Evolutionary conservation across 1,139 yeast genomes (phyloP).

Genomic region (Meyerozyma guilliermondii): DNA sequence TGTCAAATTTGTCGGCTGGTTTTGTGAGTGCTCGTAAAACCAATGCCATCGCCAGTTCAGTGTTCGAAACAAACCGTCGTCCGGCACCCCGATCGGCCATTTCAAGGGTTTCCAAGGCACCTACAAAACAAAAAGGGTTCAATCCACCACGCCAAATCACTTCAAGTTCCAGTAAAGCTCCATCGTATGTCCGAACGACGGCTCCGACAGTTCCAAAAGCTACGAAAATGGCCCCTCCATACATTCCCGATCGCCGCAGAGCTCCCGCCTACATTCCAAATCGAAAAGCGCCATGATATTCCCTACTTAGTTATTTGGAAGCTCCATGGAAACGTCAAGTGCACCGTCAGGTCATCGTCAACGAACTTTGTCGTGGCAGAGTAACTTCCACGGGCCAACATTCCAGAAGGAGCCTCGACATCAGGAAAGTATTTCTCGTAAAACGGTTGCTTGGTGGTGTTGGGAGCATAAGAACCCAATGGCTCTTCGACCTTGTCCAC

Average conservation of each 20-base stretch:
- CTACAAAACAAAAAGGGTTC: slow-evolving; percentile 13
- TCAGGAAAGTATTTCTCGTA: slow-evolving; percentile 77
- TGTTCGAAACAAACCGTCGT: not conserved
- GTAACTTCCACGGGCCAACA: slow-evolving; percentile 83
- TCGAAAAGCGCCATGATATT: slow-evolving; percentile 2
- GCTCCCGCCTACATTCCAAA: slow-evolving; percentile 16
- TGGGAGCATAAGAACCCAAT: slow-evolving; percentile 87
- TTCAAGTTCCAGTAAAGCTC: slow-evolving; percentile 8
- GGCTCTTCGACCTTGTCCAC: slow-evolving; percentile 87
- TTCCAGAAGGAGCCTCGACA: slow-evolving; percentile 89
- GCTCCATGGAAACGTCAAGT: slow-evolving; percentile 79
- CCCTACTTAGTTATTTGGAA: slow-evolving; percentile 64
- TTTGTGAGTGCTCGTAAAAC: not conserved
- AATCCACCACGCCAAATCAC: slow-evolving; percentile 16
- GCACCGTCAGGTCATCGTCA: slow-evolving; percentile 80
- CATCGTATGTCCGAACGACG: slow-evolving; percentile 10
- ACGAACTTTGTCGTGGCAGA: slow-evolving; percentile 77
- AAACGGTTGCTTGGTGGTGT: slow-evolving; percentile 73
- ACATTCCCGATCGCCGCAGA: slow-evolving; percentile 1
- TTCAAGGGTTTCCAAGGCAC: slow-evolving; percentile 3
- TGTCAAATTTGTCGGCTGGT: slow-evolving; percentile 1
- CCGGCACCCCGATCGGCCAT: too few species aligned
- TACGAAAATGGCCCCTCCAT: slow-evolving; percentile 21
- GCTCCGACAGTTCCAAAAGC: too few species aligned
- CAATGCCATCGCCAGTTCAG: slow-evolving; percentile 4